These are phyloP conservation scores for Kwoniella dendrophila DNA, from an alignment of 768 basidiomycete genomes.

Conservation along the genomic window DNA sequence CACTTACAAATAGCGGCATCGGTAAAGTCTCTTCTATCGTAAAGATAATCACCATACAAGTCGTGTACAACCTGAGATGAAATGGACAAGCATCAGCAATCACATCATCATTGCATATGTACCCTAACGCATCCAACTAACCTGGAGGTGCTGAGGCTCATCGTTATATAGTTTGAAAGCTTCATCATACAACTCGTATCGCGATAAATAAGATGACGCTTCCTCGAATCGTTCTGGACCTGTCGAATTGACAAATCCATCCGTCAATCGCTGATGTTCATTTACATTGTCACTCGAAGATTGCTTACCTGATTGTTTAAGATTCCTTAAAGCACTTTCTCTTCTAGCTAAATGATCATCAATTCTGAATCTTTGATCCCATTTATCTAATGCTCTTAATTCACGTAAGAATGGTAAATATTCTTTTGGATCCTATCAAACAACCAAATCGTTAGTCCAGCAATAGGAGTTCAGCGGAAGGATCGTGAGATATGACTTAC, in stretches of 20 bases:
- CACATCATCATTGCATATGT: too few relatives aligned
- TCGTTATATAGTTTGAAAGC: conserved; percentile 76
- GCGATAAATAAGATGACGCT: conserved; percentile 75
- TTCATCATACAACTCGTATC: conserved; percentile 70
- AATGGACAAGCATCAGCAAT: neutral
- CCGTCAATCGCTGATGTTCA: too few relatives aligned
- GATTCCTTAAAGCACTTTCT: conserved; percentile 71
- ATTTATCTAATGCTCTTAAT: conserved; percentile 73
- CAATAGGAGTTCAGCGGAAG: neutral
- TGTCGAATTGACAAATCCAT: conserved; percentile 45
- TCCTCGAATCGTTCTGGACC: conserved; percentile 75
- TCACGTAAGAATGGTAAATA: conserved; percentile 96
- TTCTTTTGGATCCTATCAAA: conserved; percentile 84
- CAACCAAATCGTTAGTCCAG: neutral
- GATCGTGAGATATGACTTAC: conserved; percentile 57
- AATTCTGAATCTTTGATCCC: conserved; percentile 85
- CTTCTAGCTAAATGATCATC: conserved; percentile 86
- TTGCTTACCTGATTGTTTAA: conserved; percentile 70
- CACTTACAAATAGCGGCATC: conserved; percentile 76
- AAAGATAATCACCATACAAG: conserved; percentile 83
- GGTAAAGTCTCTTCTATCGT: conserved; percentile 76
- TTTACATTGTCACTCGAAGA: too few relatives aligned
- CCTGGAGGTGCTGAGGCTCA: conserved; percentile 65
- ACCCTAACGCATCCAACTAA: conserved; percentile 55
- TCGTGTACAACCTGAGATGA: conserved; percentile 56